These are phyloP conservation scores for Phytopythium ostracodes DNA, from an alignment of 352 stramenopile species.

Conservation along the genomic window DNA sequence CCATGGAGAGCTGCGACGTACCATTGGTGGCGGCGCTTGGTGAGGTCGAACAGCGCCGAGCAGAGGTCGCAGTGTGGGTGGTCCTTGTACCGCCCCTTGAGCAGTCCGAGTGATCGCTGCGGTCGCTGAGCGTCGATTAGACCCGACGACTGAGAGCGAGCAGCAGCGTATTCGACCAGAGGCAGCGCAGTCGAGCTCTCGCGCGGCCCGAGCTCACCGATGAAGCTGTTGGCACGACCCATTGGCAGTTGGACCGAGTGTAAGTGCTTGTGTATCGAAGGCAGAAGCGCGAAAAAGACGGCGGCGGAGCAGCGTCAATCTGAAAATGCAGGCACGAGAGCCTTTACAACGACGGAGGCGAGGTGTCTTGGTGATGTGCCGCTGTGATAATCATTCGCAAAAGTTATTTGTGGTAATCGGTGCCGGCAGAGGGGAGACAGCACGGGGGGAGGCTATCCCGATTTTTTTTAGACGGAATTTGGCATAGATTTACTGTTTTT, in stretches of 20 bases:
- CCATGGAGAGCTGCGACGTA: conserved; percentile 8
- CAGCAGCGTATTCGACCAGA: background rate
- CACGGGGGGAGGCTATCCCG: no score
- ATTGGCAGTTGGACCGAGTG: background rate
- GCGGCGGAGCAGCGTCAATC: background rate
- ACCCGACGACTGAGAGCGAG: background rate
- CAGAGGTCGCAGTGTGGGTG: conserved; percentile 69
- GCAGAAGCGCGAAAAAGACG: no score
- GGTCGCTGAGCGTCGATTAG: background rate
- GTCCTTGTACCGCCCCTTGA: conserved; percentile 45
- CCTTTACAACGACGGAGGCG: no score
- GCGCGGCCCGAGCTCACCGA: background rate
- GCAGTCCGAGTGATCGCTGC: conserved; percentile 14
- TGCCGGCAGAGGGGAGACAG: no score
- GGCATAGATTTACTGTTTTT: no score
- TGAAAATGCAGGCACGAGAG: background rate
- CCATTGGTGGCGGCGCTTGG: conserved; percentile 62
- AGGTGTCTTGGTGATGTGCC: no score
- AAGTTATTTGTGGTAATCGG: background rate
- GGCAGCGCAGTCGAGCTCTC: background rate
- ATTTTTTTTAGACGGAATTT: no score
- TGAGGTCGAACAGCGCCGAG: conserved; percentile 52
- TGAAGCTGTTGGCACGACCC: conserved; percentile 5
- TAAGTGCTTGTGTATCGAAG: background rate
- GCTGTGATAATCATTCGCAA: background rate